Evolutionary conservation across 768 basidiomycete species (phyloP).

Genomic region (Neoboletus brunneissimus): DNA sequence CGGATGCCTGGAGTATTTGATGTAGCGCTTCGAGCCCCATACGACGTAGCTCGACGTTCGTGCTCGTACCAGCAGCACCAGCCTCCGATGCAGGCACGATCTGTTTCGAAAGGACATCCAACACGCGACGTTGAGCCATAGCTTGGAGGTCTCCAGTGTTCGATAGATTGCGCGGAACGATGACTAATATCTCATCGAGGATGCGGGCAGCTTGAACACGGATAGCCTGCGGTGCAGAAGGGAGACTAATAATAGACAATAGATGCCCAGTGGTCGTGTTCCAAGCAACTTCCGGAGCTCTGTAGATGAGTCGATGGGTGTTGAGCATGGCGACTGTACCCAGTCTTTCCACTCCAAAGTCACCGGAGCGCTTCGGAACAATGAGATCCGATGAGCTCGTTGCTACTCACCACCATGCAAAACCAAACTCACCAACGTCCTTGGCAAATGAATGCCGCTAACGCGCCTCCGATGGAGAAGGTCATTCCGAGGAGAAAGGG

Average conservation of each 20-base stretch:
- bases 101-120: constrained; percentile 83
- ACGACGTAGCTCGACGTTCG: constrained; percentile 72
- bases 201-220: constrained; percentile 87
- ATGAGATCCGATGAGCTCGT: constrained; percentile 1
- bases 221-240: constrained; percentile 69
- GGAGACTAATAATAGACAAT: constrained; percentile 68
- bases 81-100: constrained; percentile 47
- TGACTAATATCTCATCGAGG: constrained; percentile 77
- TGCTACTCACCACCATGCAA: not conserved
- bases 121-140: constrained; percentile 74
- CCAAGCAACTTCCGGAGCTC: constrained; percentile 85
- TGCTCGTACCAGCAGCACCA: constrained; percentile 43
- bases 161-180: constrained; percentile 70
- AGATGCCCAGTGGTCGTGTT: constrained; percentile 76
- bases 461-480: constrained; percentile 63
- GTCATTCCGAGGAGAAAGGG: constrained; percentile 41
- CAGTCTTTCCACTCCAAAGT: constrained; percentile 90
- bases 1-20: constrained; percentile 86
- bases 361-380: constrained; percentile 68
- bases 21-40: constrained; percentile 91
- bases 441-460: constrained; percentile 85
- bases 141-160: constrained; percentile 60
- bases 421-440: constrained; percentile 58
- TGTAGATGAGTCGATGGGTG: constrained; percentile 81
- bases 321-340: constrained; percentile 80